These are phyloP conservation scores for Claviceps pusilla DNA, from an alignment of 2,329 filamentous ascomycete genomes.

Conservation along the genomic window DNA sequence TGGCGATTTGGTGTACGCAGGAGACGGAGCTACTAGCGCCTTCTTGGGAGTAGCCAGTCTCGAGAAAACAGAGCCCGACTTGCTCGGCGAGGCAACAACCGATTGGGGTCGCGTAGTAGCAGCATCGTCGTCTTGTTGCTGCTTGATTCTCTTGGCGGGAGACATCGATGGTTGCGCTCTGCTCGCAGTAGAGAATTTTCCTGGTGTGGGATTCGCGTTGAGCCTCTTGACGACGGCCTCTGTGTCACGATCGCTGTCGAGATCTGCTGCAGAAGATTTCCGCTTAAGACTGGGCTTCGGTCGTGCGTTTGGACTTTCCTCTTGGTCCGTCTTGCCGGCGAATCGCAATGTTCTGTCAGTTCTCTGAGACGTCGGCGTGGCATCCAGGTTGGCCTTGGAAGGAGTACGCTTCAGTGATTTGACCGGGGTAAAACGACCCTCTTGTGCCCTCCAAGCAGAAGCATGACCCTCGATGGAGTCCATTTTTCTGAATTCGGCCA, in stretches of 20 bases:
- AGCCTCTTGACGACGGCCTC: conserved; percentile 12
- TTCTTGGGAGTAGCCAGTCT: conserved; percentile 67
- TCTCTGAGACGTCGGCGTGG: conserved; percentile 17
- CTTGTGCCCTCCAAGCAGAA: conserved; percentile 55
- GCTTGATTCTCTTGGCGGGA: conserved; percentile 57
- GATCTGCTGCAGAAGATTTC: conserved; percentile 17
- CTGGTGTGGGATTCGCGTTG: conserved; percentile 9
- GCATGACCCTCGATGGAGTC: conserved; percentile 83
- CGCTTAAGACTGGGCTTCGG: conserved; percentile 23
- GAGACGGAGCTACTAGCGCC: conserved; percentile 31
- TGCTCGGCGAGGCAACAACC: conserved; percentile 30
- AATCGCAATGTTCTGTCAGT: conserved; percentile 34
- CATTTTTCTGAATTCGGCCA: conserved; percentile 91
- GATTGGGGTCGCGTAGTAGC: conserved; percentile 44
- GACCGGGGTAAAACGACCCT: conserved; percentile 36
- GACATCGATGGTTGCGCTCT: conserved; percentile 4
- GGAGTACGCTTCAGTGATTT: conserved; percentile 25
- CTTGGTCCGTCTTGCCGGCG: conserved; percentile 47
- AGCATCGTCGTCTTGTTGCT: conserved; percentile 51
- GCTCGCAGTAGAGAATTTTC: conserved; percentile 6
- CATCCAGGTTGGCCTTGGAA: conserved; percentile 30
- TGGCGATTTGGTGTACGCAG: conserved; percentile 33
- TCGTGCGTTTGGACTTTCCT: conserved; percentile 34
- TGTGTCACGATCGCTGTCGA: conserved; percentile 12
- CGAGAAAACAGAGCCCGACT: conserved; percentile 33